Conservation (phyloP, 148 eudicot species). For the Dysphania ambrosioides region DNA sequence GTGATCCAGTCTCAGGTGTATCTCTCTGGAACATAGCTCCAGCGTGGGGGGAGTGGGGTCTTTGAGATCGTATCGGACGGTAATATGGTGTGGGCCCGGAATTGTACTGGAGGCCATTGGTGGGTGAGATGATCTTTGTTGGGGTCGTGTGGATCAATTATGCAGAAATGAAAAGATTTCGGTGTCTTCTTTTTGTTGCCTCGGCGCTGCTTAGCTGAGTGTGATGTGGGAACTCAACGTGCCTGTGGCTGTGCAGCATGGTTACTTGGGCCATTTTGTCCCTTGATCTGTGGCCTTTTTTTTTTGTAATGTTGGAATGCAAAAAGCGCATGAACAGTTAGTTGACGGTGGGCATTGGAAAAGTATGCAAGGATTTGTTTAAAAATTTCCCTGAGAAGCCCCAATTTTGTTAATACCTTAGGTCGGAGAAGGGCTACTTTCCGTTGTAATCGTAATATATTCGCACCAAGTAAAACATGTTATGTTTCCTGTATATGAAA, state of each 20-base stretch:
- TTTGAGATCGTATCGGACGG: conserved; percentile 23
- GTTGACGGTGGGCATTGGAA: conserved; percentile 27
- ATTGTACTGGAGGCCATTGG: conserved; percentile 21
- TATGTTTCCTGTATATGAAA: conserved; percentile 21
- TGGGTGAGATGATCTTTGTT: conserved; percentile 13
- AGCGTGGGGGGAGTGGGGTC: background rate
- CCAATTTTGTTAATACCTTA: conserved; percentile 18
- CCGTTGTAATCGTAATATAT: conserved; percentile 8
- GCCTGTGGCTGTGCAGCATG: conserved; percentile 16
- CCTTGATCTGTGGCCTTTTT: conserved; percentile 22
- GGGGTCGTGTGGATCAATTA: conserved; percentile 5
- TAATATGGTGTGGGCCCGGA: conserved; percentile 17
- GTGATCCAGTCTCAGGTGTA: conserved; percentile 81
- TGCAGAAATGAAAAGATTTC: conserved; percentile 21
- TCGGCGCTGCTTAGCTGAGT: conserved; percentile 16
- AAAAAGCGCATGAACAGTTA: conserved; percentile 37
- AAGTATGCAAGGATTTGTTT: background rate
- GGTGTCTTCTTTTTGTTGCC: conserved; percentile 15
- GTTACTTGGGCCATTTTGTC: conserved; percentile 31
- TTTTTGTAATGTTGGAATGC: conserved; percentile 23
- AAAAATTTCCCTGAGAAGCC: background rate
- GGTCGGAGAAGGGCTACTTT: conserved; percentile 5
- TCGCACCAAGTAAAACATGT: conserved; percentile 13
- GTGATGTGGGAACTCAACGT: conserved; percentile 25
- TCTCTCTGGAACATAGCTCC: conserved; percentile 33